These are phyloP conservation scores for Periglandula ipomoeae DNA, from an alignment of 2,329 filamentous ascomycete genomes.

Conservation along the genomic window DNA sequence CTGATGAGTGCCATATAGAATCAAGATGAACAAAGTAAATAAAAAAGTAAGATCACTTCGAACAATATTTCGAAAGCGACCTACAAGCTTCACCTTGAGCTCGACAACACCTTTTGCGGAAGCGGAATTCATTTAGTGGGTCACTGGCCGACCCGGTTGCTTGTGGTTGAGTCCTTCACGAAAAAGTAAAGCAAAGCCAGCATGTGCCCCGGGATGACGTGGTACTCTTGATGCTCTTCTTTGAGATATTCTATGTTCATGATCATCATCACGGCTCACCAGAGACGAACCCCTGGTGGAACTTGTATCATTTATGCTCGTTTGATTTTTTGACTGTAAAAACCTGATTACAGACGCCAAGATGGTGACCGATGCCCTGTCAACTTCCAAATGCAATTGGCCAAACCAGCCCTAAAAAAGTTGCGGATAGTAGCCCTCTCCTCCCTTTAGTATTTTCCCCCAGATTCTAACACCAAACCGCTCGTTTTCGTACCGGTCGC, in stretches of 20 bases:
- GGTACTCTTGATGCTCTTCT: too few species aligned
- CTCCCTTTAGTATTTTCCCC: conserved; percentile 16
- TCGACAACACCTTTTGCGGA: too few species aligned
- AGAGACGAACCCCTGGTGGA: conserved; percentile 12
- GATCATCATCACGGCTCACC: conserved; percentile 23
- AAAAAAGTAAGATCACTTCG: too few species aligned
- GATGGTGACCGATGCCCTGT: conserved; percentile 52
- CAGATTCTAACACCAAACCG: conserved; percentile 30
- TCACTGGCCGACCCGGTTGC: too few species aligned
- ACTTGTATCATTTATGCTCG: conserved; percentile 26
- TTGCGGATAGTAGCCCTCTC: conserved; percentile 25
- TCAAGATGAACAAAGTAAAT: too few species aligned
- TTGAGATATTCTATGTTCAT: neutral
- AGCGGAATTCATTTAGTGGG: too few species aligned
- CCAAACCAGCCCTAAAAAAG: conserved; percentile 41
- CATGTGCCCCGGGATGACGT: too few species aligned
- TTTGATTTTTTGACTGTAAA: conserved; percentile 50
- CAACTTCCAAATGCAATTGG: conserved; percentile 59
- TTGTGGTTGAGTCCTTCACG: too few species aligned
- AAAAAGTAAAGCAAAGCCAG: too few species aligned
- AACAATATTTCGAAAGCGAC: too few species aligned
- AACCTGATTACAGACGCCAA: conserved; percentile 59
- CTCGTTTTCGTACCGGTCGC: conserved; percentile 6
- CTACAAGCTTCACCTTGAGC: too few species aligned
- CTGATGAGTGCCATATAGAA: too few species aligned